Evolutionary conservation across 2,329 filamentous ascomycete species (phyloP).

Genomic region (Colletotrichum theobromicola): DNA sequence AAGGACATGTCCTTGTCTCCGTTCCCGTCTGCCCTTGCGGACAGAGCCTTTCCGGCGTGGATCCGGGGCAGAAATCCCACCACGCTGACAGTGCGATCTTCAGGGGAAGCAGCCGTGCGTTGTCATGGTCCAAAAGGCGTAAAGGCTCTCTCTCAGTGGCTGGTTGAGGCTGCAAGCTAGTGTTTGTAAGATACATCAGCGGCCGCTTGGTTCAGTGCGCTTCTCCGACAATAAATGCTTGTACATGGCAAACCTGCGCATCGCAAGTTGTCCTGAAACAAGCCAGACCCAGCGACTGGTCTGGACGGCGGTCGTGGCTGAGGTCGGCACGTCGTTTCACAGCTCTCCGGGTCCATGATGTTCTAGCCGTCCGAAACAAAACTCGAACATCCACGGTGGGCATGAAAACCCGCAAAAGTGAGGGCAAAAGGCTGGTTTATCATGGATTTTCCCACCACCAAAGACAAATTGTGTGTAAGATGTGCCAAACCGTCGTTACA

Average conservation of each 20-base stretch:
- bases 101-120: conserved; percentile 1
- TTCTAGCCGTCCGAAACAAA: conserved; percentile 11
- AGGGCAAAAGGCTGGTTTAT: not conserved
- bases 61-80: not conserved
- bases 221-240: not conserved
- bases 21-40: not conserved
- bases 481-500: conserved; percentile 9
- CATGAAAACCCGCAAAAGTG: not conserved
- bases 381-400: conserved; percentile 7
- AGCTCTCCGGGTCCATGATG: not conserved
- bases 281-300: not conserved
- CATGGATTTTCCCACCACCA: not conserved
- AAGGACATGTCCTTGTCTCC: not conserved
- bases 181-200: not conserved
- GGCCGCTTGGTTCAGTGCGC: not conserved
- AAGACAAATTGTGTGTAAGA: not conserved
- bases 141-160: not conserved
- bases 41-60: not conserved
- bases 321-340: not conserved
- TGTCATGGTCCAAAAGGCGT: not conserved
- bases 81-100: not conserved
- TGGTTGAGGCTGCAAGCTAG: not conserved
- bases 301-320: not conserved
- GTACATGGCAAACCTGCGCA: not conserved
- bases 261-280: not conserved